Evolutionary conservation across 192 early-diverging fungal genomes (phyloP), one percentile per base, ranked within the genome.

Genomic region (Kickxella alabastrina): DNA sequence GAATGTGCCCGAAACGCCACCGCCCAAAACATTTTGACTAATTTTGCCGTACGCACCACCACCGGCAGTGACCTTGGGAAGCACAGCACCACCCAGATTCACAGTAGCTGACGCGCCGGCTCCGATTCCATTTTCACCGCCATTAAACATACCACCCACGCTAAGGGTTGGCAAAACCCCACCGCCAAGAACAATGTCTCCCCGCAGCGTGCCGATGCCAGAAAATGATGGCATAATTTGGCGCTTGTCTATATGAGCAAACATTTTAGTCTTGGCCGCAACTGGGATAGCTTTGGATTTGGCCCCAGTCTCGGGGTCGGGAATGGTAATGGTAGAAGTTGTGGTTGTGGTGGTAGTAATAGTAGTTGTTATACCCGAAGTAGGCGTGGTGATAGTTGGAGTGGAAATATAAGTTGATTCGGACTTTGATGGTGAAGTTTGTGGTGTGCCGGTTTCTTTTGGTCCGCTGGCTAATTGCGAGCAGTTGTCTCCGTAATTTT

Each of bases 41-140:
- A 59, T 35, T 14, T 46, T 52, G 6, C 32, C 57, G 1, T 35
- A 31, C 3, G 57, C 65, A 28, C 65, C 65, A 9, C 65, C 52
- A 14, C 57, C 65, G 26, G 38, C 36, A 12, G 28, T 25, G 27
- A 52, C 34, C 6, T 46, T 59, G 6, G 64, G 64, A 24, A 59
- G 28, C 10, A 59, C 27, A n/a, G 6, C 14, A 6, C 57, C 57
- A 14, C 49, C 49, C 18, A 50, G 1, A 9, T 52, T 57, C 37
- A 67, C 52, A 1, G 65, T 67, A 13, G 65, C 57, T 3, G 65
- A 67, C 3, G 52, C 65, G 21, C 65, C 57, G 13, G 48, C 48
- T 10, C 31, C 57, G 47, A 67, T 29, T 1, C 65, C 65, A 41
- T 55, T 59, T 32, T 55, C 54, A 17, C 41, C 32, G 1, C 39